Evolutionary conservation across 2,329 filamentous ascomycete genomes (phyloP).

Genomic region (Clonostachys rosea): DNA sequence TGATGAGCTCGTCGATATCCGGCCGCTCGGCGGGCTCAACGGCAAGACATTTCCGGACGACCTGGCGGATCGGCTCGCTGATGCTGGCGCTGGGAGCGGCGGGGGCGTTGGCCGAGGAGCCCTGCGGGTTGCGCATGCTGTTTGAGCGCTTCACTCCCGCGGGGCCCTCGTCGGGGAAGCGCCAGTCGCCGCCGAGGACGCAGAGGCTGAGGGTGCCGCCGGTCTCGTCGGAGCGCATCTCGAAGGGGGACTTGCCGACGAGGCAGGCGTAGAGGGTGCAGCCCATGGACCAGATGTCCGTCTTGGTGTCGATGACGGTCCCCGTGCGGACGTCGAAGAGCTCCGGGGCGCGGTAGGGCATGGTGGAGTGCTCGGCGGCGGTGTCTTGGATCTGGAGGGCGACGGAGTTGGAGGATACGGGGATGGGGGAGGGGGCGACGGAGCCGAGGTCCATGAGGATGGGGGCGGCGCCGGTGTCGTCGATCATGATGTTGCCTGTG

Average conservation of each 20-base stretch:
- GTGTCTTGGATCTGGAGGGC: constrained; percentile 91
- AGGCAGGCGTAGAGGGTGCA: constrained; percentile 98
- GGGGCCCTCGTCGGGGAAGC: constrained; percentile 84
- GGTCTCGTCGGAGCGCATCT: constrained; percentile 92
- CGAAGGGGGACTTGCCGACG: constrained; percentile 94
- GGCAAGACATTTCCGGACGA: constrained; percentile 80
- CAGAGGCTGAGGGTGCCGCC: constrained; percentile 91
- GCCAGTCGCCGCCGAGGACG: constrained; percentile 90
- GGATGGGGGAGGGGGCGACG: constrained; percentile 78
- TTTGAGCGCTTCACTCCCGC: constrained; percentile 45
- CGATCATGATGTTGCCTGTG: constrained; percentile 93
- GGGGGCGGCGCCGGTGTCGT: constrained; percentile 79
- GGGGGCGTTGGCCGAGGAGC: constrained; percentile 11
- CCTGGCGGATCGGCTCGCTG: constrained; percentile 77
- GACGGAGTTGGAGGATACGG: constrained; percentile 84
- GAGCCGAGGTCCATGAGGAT: constrained; percentile 98
- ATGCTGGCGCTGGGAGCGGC: constrained; percentile 45
- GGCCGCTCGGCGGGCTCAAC: constrained; percentile 87
- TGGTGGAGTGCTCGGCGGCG: constrained; percentile 93
- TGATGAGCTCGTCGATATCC: constrained; percentile 79
- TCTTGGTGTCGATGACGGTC: constrained; percentile 87
- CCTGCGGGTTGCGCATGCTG: constrained; percentile 26
- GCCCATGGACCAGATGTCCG: constrained; percentile 96
- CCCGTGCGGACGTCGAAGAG: constrained; percentile 97
- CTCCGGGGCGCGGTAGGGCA: constrained; percentile 97